These are phyloP conservation scores for Moricandia arvensis DNA, from an alignment of 345 rosid genomes.

Conservation along the genomic window DNA sequence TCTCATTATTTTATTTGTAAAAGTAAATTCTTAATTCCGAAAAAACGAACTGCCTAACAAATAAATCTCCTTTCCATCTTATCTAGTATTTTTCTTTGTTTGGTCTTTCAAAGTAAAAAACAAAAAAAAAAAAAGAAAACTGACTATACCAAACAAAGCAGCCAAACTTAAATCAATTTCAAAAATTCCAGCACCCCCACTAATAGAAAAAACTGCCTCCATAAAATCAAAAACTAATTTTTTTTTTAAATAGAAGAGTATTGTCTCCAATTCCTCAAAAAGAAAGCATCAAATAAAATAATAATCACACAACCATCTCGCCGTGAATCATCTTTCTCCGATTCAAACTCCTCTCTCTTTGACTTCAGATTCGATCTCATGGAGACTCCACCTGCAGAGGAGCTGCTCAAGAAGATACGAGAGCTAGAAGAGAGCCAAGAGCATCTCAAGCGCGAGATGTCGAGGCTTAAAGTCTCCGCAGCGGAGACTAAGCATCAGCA, in stretches of 20 bases:
- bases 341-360: background rate
- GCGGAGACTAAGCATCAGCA: conserved; percentile 57
- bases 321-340: background rate
- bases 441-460: conserved; percentile 72
- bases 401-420: conserved; percentile 77
- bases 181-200: background rate
- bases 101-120: background rate
- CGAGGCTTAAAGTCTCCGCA: conserved; percentile 51
- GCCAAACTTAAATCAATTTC: background rate
- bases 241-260: background rate
- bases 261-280: background rate
- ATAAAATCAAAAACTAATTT: background rate
- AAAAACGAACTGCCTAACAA: background rate
- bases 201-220: conserved; percentile 17
- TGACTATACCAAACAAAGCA: background rate
- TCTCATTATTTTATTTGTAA: background rate
- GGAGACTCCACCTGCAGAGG: conserved; percentile 80
- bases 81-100: background rate
- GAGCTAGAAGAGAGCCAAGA: conserved; percentile 85
- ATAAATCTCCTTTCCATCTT: background rate
- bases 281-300: background rate
- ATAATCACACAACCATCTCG: background rate
- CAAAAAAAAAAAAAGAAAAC: background rate
- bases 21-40: background rate
- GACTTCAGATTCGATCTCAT: conserved; percentile 27